A percentile compares a stretch with the other conserved stretches of the same genome.
Conservation (phyloP, 2,329 filamentous ascomycete species). For the Apiospora saccharicola region DNA sequence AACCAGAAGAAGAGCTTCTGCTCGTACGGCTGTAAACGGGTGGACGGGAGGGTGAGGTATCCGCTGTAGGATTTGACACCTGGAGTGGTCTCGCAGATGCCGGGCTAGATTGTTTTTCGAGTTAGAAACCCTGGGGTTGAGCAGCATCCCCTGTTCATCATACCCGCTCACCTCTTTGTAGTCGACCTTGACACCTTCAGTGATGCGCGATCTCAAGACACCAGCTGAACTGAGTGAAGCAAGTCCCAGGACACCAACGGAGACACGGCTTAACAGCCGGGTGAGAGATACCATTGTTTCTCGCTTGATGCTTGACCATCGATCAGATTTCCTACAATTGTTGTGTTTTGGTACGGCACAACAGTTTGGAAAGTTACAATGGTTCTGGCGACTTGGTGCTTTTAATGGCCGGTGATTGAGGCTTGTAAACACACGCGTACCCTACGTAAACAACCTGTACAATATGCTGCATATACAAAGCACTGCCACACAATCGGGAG, state of each 20-base stretch:
- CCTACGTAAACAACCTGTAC: background rate
- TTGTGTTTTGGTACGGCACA: background rate
- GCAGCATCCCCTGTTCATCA: constrained; percentile 34
- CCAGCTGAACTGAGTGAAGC: constrained; percentile 15
- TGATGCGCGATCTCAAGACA: constrained; percentile 23
- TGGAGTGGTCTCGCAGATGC: constrained; percentile 53
- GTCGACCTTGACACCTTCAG: constrained; percentile 45
- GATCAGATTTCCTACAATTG: background rate
- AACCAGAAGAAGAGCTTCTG: constrained; percentile 57
- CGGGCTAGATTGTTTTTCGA: constrained; percentile 29
- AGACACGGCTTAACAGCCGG: background rate
- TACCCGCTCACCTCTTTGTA: constrained; percentile 58
- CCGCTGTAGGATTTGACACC: constrained; percentile 51
- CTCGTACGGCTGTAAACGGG: constrained; percentile 29
- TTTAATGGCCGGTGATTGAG: background rate
- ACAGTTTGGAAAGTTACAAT: background rate
- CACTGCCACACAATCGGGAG: too few relatives aligned
- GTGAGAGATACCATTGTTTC: background rate
- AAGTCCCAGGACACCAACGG: constrained; percentile 1
- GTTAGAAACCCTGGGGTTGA: constrained; percentile 34
- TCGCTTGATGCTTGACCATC: background rate
- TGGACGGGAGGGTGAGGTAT: constrained; percentile 49
- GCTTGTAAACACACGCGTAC: background rate
- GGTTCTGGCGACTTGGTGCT: background rate
- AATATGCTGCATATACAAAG: background rate